Evolutionary conservation across 2,329 filamentous ascomycete species (phyloP).

Genomic region (Pseudogymnoascus sp.): DNA sequence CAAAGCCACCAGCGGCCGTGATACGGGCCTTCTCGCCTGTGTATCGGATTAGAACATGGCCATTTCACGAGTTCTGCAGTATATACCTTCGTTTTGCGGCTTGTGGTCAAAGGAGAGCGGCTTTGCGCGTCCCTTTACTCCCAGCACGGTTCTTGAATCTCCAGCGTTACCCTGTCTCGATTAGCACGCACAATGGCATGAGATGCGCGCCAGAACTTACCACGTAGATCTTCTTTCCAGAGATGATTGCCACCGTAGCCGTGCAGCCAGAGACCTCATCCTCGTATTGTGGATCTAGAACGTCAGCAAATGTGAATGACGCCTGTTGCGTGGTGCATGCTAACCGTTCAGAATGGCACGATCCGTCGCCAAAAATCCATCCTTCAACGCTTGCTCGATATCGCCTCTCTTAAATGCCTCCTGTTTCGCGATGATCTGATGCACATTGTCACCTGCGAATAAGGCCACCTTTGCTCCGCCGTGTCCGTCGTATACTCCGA

Average conservation of each 20-base stretch:
- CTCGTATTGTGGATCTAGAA: conserved; percentile 87
- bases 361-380: conserved; percentile 94
- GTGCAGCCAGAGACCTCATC: conserved; percentile 98
- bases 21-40: conserved; percentile 92
- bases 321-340: conserved; percentile 12
- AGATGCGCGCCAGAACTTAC: conserved; percentile 51
- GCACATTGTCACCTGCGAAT: conserved; percentile 86
- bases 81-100: conserved; percentile 87
- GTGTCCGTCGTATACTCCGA: conserved; percentile 96
- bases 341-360: conserved; percentile 91
- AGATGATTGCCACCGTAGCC: conserved; percentile 83
- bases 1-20: conserved; percentile 89
- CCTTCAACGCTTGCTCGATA: conserved; percentile 92
- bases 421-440: conserved; percentile 91
- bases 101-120: conserved; percentile 99
- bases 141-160: conserved; percentile 89
- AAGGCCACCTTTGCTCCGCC: conserved; percentile 93
- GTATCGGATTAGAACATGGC: conserved; percentile 15
- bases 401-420: conserved; percentile 86
- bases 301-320: conserved; percentile 19
- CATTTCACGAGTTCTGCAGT: background rate
- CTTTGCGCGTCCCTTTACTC: conserved; percentile 94
- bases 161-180: conserved; percentile 78
- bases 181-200: conserved; percentile 21
- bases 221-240: conserved; percentile 85